These are phyloP conservation scores for Escovopsis sp. DNA, from an alignment of 2,329 filamentous ascomycete genomes.

Conservation along the genomic window DNA sequence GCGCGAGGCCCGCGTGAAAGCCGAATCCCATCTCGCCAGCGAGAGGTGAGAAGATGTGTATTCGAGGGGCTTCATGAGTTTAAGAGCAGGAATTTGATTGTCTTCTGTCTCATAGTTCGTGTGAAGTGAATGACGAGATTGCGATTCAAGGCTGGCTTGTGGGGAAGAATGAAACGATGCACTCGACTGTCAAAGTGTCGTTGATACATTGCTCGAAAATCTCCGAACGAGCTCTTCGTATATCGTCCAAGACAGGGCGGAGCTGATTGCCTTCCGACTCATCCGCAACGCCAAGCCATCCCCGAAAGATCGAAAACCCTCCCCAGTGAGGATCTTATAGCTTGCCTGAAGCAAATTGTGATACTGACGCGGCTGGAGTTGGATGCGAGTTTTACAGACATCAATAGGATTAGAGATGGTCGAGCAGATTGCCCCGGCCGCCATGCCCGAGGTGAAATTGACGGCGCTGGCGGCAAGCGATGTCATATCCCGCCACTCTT, in stretches of 20 bases:
- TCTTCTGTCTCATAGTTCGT: too few relatives aligned
- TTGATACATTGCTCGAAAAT: constrained; percentile 7
- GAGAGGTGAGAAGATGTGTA: neutral
- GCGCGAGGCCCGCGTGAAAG: constrained; percentile 26
- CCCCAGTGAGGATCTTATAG: constrained; percentile 63
- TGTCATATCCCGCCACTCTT: constrained; percentile 13
- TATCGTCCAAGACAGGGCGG: constrained; percentile 90
- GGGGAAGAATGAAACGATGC: too few relatives aligned
- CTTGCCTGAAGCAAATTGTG: constrained; percentile 67
- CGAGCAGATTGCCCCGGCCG: constrained; percentile 71
- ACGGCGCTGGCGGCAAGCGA: constrained; percentile 39
- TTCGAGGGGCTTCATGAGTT: too few relatives aligned
- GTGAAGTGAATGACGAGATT: too few relatives aligned
- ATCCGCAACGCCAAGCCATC: constrained; percentile 78
- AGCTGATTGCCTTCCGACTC: constrained; percentile 80
- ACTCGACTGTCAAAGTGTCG: neutral
- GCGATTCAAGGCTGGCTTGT: too few relatives aligned
- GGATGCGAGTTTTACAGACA: constrained; percentile 86
- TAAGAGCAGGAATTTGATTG: too few relatives aligned
- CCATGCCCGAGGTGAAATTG: constrained; percentile 70
- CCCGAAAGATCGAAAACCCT: constrained; percentile 67
- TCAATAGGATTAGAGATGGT: constrained; percentile 93
- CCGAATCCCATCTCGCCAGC: neutral
- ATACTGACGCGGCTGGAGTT: constrained; percentile 73
- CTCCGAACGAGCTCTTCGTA: constrained; percentile 85